Base-by-base conservation (phyloP, 2,329 filamentous ascomycete genomes). In the Exserohilum rostratum region DNA sequence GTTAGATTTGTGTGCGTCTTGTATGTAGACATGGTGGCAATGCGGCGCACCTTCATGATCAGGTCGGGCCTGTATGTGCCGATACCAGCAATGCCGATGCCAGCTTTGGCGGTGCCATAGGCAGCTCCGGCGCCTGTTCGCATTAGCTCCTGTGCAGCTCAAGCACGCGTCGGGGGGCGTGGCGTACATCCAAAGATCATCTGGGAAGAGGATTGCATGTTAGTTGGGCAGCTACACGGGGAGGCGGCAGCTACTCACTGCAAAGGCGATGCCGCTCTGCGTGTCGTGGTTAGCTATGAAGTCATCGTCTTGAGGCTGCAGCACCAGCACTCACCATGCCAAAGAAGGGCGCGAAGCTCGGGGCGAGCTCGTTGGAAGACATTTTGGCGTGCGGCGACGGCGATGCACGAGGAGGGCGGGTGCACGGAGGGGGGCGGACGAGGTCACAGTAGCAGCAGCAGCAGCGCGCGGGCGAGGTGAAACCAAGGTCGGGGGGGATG, bases 101-200 rank as follows among this genome's bases (percentile, higher is more conserved):
- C 91, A 35, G 91, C 91, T 78, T 93, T 96, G 33, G 91, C 90
- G 51, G 91, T 96, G 62, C 91, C 91, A 77, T 92, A 95, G 59
- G 91, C 91, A 67, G 91, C 91, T 70, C 91, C 91, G 64, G 84
- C 73, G 70, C 84, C 85, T 87, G 75, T 59, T 45, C 44, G 29
- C 33, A 54, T 71, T 62, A 71, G 67, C 54, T 63, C 42, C 50
- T 49, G 43, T 42, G 50, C 46, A 33, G 22, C 20, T 34, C 10
- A 22, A 17, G n/a, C 15, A 49, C 34, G 34, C 20, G 38, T n/a
- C 29, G 17, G 25, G 5, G 45, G 49, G 45, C n/a, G 58, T 15
- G 50, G 62, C 87, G 65, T 87, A 91, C 90, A 89, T 79, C 90
- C 90, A 69, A 93, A 91, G 68, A 90, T 87, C 90, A 93, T 93